Conservation (phyloP, 306 rosid species). For the Quercus bicolor region DNA sequence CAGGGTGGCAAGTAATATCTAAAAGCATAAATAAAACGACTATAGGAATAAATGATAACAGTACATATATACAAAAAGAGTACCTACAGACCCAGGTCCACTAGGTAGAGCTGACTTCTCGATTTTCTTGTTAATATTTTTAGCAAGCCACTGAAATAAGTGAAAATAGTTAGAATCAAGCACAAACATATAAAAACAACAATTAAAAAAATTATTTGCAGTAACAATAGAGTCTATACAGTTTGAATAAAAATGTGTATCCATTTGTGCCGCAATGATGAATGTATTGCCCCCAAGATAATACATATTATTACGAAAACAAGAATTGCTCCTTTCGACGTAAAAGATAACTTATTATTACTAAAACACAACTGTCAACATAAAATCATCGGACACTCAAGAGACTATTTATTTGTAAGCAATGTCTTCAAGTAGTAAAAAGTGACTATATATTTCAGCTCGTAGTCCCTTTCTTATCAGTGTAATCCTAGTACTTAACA, state of each 20-base stretch:
- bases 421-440: too few relatives aligned
- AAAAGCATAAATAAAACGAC: slow-evolving; percentile 5
- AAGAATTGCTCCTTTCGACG: not conserved
- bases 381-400: too few relatives aligned
- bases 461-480: not conserved
- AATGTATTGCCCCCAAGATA: not conserved
- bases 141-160: slow-evolving; percentile 72
- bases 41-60: slow-evolving; percentile 4
- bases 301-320: not conserved
- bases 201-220: not conserved
- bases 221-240: not conserved
- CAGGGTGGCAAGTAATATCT: slow-evolving; percentile 13
- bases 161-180: slow-evolving; percentile 26
- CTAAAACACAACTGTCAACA: too few relatives aligned
- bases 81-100: slow-evolving; percentile 60
- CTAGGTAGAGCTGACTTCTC: slow-evolving; percentile 47
- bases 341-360: not conserved
- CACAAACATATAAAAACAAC: slow-evolving; percentile 6
- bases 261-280: not conserved
- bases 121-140: slow-evolving; percentile 50
- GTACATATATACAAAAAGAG: not conserved
- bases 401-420: too few relatives aligned
- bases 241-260: not conserved
- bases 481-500: not conserved
- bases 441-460: not conserved